A percentile compares a stretch with the other conserved stretches of the same genome.
Evolutionary conservation across 1,284 basidiomycete genomes (phyloP).

Genomic region (Melanopsichium pennsylvanicum): DNA sequence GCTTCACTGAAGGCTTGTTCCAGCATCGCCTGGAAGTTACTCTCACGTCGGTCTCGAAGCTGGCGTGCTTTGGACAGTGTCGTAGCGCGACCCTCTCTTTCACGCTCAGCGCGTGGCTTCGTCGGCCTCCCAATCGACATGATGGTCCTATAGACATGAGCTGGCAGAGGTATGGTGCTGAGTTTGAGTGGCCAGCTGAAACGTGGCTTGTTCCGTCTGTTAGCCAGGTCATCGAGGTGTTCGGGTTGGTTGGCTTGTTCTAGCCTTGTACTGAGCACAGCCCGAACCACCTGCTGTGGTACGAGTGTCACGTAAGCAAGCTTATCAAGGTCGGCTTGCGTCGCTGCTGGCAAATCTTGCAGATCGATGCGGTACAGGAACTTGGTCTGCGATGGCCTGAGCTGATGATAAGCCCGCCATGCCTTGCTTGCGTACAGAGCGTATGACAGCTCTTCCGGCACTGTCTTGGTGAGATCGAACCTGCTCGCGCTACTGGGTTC

Average conservation of each 20-base stretch:
- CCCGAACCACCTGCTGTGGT: constrained; percentile 19
- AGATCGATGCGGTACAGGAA: constrained; percentile 27
- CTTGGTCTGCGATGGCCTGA: constrained; percentile 31
- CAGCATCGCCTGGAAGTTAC: constrained; percentile 27
- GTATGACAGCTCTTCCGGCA: constrained; percentile 18
- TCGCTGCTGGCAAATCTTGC: constrained; percentile 9
- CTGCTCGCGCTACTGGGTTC: not conserved
- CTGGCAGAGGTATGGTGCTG: constrained; percentile 16
- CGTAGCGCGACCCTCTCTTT: constrained; percentile 27
- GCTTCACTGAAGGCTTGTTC: constrained; percentile 13
- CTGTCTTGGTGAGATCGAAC: constrained; percentile 8
- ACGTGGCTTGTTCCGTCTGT: constrained; percentile 2
- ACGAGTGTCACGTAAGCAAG: constrained; percentile 23
- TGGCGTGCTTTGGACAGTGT: constrained; percentile 38
- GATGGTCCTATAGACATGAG: constrained; percentile 1
- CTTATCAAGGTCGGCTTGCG: constrained; percentile 20
- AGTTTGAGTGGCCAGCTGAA: constrained; percentile 37
- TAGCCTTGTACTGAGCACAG: constrained; percentile 7
- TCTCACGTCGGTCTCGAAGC: constrained; percentile 25
- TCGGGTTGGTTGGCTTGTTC: constrained; percentile 1
- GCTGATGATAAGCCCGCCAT: constrained; percentile 26
- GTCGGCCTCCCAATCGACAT: not conserved
- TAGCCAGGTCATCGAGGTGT: not conserved
- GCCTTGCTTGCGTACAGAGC: constrained; percentile 2
- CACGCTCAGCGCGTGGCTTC: constrained; percentile 12